These are phyloP conservation scores for Hygrophorus russula DNA, from an alignment of 768 basidiomycete species.

Conservation along the genomic window DNA sequence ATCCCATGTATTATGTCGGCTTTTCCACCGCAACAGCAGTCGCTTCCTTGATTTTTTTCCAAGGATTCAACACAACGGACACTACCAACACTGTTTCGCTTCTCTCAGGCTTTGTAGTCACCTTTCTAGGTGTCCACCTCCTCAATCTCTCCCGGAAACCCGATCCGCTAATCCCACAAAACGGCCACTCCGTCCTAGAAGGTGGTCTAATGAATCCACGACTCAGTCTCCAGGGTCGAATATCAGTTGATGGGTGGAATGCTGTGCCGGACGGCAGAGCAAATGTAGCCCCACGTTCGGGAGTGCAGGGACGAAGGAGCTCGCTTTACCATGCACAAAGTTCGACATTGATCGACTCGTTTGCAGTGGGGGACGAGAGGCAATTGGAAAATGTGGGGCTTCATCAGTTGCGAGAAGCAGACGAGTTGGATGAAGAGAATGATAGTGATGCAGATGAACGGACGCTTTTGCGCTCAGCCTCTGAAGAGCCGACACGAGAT, in stretches of 20 bases:
- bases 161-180: constrained; percentile 28
- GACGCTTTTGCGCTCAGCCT: constrained; percentile 15
- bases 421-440: constrained; percentile 45
- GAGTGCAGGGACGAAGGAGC: constrained; percentile 50
- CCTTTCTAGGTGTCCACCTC: constrained; percentile 95
- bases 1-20: constrained; percentile 96
- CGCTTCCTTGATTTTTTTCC: constrained; percentile 92
- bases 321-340: constrained; percentile 58
- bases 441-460: constrained; percentile 37
- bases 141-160: constrained; percentile 69
- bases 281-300: constrained; percentile 22
- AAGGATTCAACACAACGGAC: constrained; percentile 88
- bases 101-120: constrained; percentile 81
- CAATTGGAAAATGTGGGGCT: constrained; percentile 38
- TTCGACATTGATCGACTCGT: constrained; percentile 64
- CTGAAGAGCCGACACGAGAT: background rate
- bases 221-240: constrained; percentile 68
- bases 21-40: constrained; percentile 91
- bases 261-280: constrained; percentile 20
- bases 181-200: constrained; percentile 46
- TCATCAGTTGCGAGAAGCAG: constrained; percentile 56
- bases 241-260: constrained; percentile 73
- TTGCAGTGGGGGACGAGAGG: constrained; percentile 41
- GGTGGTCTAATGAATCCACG: constrained; percentile 66
- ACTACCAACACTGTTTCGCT: constrained; percentile 79